phyloP scores from a whole-genome alignment of 2,329 filamentous ascomycete genomes.

The Curvularia eragrostidis region DNA sequence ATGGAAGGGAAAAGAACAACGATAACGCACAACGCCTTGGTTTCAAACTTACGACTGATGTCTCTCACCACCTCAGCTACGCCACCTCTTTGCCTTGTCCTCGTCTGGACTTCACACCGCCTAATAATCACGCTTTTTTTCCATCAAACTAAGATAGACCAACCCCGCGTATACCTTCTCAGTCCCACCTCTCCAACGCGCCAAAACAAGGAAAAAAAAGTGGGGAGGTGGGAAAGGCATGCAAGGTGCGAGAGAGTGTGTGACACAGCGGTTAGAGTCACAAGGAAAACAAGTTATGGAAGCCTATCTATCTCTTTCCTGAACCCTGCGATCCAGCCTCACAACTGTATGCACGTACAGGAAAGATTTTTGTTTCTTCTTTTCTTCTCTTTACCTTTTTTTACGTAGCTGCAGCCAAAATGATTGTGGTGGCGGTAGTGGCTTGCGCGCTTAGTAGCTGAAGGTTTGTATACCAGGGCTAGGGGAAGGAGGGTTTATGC shows the following conservation, averaged over 20 bases:
- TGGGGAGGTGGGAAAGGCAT: not conserved
- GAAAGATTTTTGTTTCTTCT: no score
- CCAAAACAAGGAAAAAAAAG: not conserved
- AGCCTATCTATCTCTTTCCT: not conserved
- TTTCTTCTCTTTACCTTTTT: no score
- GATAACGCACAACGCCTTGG: no score
- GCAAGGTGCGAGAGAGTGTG: no score
- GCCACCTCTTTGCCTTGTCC: not conserved
- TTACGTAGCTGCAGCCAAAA: not conserved
- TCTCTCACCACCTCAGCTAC: not conserved
- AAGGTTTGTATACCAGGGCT: conserved; percentile 20
- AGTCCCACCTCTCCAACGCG: not conserved
- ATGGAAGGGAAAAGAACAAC: no score
- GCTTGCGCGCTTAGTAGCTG: conserved; percentile 35
- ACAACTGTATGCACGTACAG: not conserved
- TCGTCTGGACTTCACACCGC: not conserved
- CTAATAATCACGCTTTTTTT: no score
- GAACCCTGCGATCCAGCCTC: not conserved
- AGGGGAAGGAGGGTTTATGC: no score
- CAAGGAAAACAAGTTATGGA: not conserved
- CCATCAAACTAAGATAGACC: not conserved
- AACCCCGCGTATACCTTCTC: not conserved
- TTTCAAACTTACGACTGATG: not conserved
- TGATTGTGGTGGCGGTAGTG: not conserved
- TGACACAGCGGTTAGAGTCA: no score